A percentile compares a stretch with the other conserved stretches of the same genome.
These are phyloP conservation scores for Trichosporon sp. DNA, from an alignment of 1,284 basidiomycete genomes.

Conservation along the genomic window DNA sequence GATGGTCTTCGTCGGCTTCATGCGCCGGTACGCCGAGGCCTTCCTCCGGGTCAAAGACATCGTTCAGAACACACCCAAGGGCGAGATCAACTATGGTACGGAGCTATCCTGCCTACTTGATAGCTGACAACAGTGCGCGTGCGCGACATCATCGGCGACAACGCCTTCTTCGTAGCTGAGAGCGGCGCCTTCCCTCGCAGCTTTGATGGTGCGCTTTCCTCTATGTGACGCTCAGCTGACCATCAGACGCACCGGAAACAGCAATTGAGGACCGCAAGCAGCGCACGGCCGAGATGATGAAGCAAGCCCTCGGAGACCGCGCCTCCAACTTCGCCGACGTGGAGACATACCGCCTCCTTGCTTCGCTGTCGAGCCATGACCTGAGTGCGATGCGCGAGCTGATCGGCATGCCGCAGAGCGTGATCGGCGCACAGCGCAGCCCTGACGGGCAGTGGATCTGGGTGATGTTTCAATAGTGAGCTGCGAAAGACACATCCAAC, in stretches of 20 bases:
- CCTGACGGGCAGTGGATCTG: conserved; percentile 10
- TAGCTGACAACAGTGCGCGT: conserved; percentile 29
- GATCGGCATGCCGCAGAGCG: conserved; percentile 41
- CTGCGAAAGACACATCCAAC: neutral
- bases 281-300: conserved; percentile 14
- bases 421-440: conserved; percentile 28
- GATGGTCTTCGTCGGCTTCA: conserved; percentile 44
- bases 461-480: conserved; percentile 17
- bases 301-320: conserved; percentile 27
- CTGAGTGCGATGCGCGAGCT: conserved; percentile 50
- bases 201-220: conserved; percentile 4
- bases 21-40: conserved; percentile 48
- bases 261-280: conserved; percentile 20
- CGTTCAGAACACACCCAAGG: conserved; percentile 15
- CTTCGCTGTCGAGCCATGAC: conserved; percentile 45
- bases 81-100: conserved; percentile 14
- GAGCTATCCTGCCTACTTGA: neutral
- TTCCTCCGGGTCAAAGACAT: conserved; percentile 40
- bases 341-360: conserved; percentile 39
- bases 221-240: conserved; percentile 20
- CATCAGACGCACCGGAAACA: conserved; percentile 35
- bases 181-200: conserved; percentile 13
- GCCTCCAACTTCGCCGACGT: conserved; percentile 25
- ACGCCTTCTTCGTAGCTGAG: conserved; percentile 38
- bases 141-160: conserved; percentile 50